Evolutionary conservation across 2,329 filamentous ascomycete species (phyloP).

Genomic region (Fusarium dimerum): DNA sequence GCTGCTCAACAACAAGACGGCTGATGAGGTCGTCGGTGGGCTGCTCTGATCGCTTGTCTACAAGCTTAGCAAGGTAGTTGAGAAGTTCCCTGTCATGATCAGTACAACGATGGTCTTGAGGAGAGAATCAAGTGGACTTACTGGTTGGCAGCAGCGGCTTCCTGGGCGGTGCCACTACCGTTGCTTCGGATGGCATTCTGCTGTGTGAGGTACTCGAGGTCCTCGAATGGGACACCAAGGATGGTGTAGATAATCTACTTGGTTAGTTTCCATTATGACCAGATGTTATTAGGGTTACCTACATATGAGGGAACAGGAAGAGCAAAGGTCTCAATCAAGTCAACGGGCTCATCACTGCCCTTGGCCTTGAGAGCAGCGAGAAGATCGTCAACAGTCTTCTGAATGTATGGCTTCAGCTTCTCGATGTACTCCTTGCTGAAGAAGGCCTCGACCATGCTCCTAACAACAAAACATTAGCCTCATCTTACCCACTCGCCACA

Average conservation of each 20-base stretch:
- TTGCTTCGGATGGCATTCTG: slow-evolving; percentile 49
- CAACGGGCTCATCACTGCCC: slow-evolving; percentile 41
- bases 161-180: slow-evolving; percentile 47
- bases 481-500: background rate
- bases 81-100: slow-evolving; percentile 39
- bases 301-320: slow-evolving; percentile 50
- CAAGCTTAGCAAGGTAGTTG: slow-evolving; percentile 44
- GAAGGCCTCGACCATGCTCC: slow-evolving; percentile 47
- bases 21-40: slow-evolving; percentile 49
- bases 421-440: slow-evolving; percentile 43
- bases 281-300: slow-evolving; percentile 2
- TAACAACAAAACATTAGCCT: too few species aligned
- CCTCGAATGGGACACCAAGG: slow-evolving; percentile 48
- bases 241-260: slow-evolving; percentile 50
- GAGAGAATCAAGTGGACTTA: slow-evolving; percentile 14
- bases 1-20: slow-evolving; percentile 43
- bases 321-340: slow-evolving; percentile 48
- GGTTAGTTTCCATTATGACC: slow-evolving; percentile 21
- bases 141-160: slow-evolving; percentile 47
- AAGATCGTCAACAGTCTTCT: slow-evolving; percentile 45
- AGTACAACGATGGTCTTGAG: background rate
- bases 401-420: slow-evolving; percentile 45
- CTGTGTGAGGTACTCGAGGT: slow-evolving; percentile 47
- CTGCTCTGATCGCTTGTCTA: slow-evolving; percentile 40
- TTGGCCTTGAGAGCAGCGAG: slow-evolving; percentile 40